Conservation (phyloP, 2,329 filamentous ascomycete genomes). For the Cercospora beticola region DNA sequence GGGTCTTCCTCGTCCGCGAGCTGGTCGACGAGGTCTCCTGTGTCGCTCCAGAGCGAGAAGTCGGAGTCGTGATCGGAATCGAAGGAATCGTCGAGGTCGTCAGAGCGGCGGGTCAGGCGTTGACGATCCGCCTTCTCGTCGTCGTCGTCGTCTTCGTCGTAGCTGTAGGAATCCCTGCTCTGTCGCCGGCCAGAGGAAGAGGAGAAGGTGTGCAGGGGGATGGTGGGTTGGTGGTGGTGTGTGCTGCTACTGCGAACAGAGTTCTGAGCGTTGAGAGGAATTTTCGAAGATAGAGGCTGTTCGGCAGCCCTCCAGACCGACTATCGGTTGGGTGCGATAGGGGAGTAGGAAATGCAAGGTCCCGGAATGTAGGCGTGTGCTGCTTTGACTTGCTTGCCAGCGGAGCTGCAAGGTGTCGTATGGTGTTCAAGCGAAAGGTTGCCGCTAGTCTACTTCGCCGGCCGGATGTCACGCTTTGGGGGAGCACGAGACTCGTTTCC, state of each 20-base stretch:
- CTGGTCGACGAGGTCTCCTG: constrained; percentile 92
- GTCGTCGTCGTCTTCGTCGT: constrained; percentile 41
- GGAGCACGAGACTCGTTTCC: constrained; percentile 4
- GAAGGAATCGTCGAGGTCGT: constrained; percentile 16
- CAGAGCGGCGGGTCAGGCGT: constrained; percentile 45
- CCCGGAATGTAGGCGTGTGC: constrained; percentile 5
- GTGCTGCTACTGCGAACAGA: constrained; percentile 8
- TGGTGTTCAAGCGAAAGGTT: not conserved
- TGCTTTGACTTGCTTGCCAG: not conserved
- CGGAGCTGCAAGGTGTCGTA: constrained; percentile 10
- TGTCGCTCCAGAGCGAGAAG: constrained; percentile 87
- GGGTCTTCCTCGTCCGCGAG: constrained; percentile 80
- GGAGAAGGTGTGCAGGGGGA: constrained; percentile 76
- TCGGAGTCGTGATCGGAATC: constrained; percentile 50
- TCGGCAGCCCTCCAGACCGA: constrained; percentile 14
- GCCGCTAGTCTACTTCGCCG: not conserved
- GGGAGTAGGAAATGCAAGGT: not conserved
- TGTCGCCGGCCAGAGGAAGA: constrained; percentile 44
- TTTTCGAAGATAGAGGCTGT: constrained; percentile 11
- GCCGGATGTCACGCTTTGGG: not conserved
- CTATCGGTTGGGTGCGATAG: constrained; percentile 5
- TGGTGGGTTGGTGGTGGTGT: constrained; percentile 42
- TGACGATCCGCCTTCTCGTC: constrained; percentile 39
- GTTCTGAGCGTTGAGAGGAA: constrained; percentile 4
- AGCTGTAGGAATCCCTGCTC: constrained; percentile 46